Evolutionary conservation across 805 yeast genomes (phyloP).

Genomic region (Lipomyces kockii): DNA sequence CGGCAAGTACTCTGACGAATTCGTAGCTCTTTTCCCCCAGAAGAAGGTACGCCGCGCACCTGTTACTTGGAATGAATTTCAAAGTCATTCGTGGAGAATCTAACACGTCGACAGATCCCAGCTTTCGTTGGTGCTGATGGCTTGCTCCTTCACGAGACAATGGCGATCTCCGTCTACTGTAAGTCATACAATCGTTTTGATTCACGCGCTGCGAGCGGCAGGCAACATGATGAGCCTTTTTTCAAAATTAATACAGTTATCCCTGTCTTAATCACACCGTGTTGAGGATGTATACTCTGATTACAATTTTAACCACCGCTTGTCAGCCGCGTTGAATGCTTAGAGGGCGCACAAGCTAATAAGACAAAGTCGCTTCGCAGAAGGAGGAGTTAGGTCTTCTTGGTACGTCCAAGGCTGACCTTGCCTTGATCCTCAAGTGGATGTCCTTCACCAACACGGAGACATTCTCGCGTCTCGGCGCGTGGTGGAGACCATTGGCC

Average conservation of each 20-base stretch:
- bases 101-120: conserved; percentile 49
- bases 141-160: conserved; percentile 62
- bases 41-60: conserved; percentile 44
- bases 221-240: conserved; percentile 44
- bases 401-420: conserved; percentile 69
- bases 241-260: conserved; percentile 45
- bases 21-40: conserved; percentile 57
- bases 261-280: conserved; percentile 49
- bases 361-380: conserved; percentile 33
- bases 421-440: conserved; percentile 75
- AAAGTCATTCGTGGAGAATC: not conserved
- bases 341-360: not conserved
- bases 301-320: not conserved
- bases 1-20: conserved; percentile 47
- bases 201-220: not conserved
- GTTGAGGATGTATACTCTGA: conserved; percentile 27
- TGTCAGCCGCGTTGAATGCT: not conserved
- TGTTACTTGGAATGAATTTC: not conserved
- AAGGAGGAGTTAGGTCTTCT: conserved; percentile 52
- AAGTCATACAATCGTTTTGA: conserved; percentile 40
- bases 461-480: conserved; percentile 53
- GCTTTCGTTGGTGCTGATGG: conserved; percentile 70
- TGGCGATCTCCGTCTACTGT: conserved; percentile 64
- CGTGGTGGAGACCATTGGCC: conserved; percentile 60
- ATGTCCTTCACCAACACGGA: conserved; percentile 76